Evolutionary conservation across 768 basidiomycete species (phyloP).

Genomic region (Xerocomellus amylosporus): DNA sequence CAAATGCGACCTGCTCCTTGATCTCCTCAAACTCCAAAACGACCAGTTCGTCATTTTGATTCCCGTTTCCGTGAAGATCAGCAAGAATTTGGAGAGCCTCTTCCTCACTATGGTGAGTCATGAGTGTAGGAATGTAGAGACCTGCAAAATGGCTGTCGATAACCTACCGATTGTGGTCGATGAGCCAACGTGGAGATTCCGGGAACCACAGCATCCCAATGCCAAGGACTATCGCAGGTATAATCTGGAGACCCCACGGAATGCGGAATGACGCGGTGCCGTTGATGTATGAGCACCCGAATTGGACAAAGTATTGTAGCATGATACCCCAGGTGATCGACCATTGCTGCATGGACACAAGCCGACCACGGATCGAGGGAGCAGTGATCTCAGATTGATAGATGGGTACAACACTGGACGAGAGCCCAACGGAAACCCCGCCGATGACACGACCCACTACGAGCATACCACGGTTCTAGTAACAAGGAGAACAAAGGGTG

Average conservation of each 20-base stretch:
- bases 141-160: background rate
- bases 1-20: slow-evolving; percentile 50
- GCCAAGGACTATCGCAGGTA: slow-evolving; percentile 69
- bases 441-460: slow-evolving; percentile 67
- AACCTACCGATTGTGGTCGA: slow-evolving; percentile 54
- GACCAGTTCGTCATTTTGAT: slow-evolving; percentile 58
- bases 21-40: slow-evolving; percentile 71
- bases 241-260: slow-evolving; percentile 78
- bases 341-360: slow-evolving; percentile 79
- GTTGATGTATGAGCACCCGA: slow-evolving; percentile 66
- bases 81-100: slow-evolving; percentile 73
- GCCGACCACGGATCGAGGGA: slow-evolving; percentile 67
- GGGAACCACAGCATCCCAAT: slow-evolving; percentile 68
- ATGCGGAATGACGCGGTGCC: slow-evolving; percentile 74
- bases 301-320: slow-evolving; percentile 72
- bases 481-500: background rate
- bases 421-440: slow-evolving; percentile 64
- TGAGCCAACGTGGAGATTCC: slow-evolving; percentile 68
- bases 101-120: slow-evolving; percentile 26
- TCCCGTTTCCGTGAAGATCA: slow-evolving; percentile 65
- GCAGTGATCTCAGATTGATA: slow-evolving; percentile 76
- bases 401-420: slow-evolving; percentile 66
- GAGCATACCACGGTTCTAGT: slow-evolving; percentile 77
- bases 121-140: background rate
- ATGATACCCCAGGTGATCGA: slow-evolving; percentile 78